Evolutionary conservation across 495 filamentous ascomycete genomes (phyloP).

Genomic region (Annulohypoxylon bovei): DNA sequence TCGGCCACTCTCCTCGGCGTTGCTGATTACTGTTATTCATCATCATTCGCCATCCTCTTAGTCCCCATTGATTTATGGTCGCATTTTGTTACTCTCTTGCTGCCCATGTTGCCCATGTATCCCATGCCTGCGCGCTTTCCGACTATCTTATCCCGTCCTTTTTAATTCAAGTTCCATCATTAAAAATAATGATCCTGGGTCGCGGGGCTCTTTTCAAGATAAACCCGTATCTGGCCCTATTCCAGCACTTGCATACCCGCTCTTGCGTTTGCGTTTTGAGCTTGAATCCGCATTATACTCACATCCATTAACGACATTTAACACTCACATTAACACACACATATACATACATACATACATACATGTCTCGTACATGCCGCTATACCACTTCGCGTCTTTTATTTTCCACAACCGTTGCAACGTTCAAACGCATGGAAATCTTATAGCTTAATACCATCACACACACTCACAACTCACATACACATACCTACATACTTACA

Average conservation of each 20-base stretch:
- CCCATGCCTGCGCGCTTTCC: conserved; percentile 45
- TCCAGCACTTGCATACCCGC: conserved; percentile 46
- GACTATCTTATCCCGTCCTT: conserved; percentile 36
- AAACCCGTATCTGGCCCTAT: conserved; percentile 43
- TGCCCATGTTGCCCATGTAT: conserved; percentile 4
- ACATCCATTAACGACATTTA: background rate
- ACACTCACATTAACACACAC: conserved; percentile 7
- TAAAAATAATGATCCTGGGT: conserved; percentile 26
- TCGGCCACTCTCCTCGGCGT: conserved; percentile 43
- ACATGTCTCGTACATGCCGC: conserved; percentile 21
- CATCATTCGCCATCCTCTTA: conserved; percentile 37
- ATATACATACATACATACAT: background rate
- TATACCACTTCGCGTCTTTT: conserved; percentile 25
- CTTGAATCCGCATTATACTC: conserved; percentile 39
- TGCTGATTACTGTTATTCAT: conserved; percentile 45
- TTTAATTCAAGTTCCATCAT: conserved; percentile 19
- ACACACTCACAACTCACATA: background rate
- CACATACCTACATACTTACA: conserved; percentile 5
- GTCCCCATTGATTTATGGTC: conserved; percentile 40
- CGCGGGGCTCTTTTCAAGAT: conserved; percentile 38
- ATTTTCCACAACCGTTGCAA: conserved; percentile 24
- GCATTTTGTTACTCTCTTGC: conserved; percentile 41
- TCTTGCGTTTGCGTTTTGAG: conserved; percentile 38
- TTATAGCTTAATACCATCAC: conserved; percentile 6
- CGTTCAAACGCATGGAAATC: conserved; percentile 21